Percentiles rank a stretch among this genome's conserved stretches.
Conservation (phyloP, 1,139 yeast genomes). For the Pneumocystis oryctolagi region DNA sequence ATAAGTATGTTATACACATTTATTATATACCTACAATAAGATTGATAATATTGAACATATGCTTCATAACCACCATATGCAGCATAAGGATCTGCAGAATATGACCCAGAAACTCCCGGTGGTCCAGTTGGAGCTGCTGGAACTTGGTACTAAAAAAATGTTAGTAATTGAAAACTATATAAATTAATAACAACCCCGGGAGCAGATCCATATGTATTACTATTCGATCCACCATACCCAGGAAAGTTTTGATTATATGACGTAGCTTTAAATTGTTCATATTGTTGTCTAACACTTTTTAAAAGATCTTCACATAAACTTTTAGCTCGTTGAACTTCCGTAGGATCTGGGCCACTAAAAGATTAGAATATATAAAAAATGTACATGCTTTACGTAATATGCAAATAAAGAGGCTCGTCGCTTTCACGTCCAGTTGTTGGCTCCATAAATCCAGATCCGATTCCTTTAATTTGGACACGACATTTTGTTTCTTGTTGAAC, state of each 20-base stretch:
- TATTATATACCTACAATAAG: not conserved
- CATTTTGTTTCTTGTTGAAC: conserved; percentile 25
- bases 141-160: not conserved
- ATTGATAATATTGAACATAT: conserved; percentile 16
- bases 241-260: conserved; percentile 4
- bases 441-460: conserved; percentile 27
- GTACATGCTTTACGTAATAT: conserved; percentile 16
- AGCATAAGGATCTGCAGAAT: conserved; percentile 17
- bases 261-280: conserved; percentile 15
- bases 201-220: not conserved
- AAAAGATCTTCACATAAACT: conserved; percentile 24
- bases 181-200: not conserved
- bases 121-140: conserved; percentile 7
- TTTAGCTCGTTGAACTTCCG: conserved; percentile 21
- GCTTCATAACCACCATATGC: conserved; percentile 18
- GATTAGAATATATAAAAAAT: not conserved
- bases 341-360: conserved; percentile 19
- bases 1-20: not conserved
- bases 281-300: conserved; percentile 21
- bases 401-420: conserved; percentile 24
- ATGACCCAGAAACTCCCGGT: conserved; percentile 8
- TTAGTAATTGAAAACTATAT: not conserved
- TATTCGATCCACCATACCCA: not conserved
- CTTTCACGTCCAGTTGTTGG: conserved; percentile 23
- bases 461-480: conserved; percentile 26